Evolutionary conservation across 352 stramenopile species (phyloP), one percentile per base, ranked within the genome.

Genomic region (Aphanomyces astaci): DNA sequence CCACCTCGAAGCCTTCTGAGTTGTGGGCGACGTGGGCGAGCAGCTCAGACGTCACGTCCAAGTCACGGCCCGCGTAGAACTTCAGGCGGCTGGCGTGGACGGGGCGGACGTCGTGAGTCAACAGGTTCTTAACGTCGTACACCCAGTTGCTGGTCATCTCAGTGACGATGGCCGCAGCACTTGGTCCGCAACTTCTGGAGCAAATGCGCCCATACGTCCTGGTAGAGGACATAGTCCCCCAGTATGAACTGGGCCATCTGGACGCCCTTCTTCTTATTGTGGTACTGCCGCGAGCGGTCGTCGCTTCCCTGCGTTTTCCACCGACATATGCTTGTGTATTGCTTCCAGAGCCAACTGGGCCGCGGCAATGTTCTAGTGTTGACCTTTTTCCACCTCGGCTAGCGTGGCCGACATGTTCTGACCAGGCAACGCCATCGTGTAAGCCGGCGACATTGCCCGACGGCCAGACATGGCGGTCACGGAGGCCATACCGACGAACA

Each of bases 171-270:
- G 40, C 40, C 40, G 40, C 40, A 48, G 11, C 40, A 48, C 40
- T 48, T 48, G 40, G 40, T 48, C 19, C 40, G 11, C 11, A 48
- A 19, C 40, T 48, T 48, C 19, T 48, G 11, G 40, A 11, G 40
- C 40, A 11, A 17, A 19, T 48, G 40, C 11, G 40, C 40, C 40
- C 40, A 48, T 17, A 48, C 40, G 19, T 48, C 40, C 19, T 48
- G 40, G 40, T 48, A 48, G 13, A 74, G 36, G 11, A 74, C 70
- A 28, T 60, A 74, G 51, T 69, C 70, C 9, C 63, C 70, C 22
- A 68, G 48, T 3, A 57, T 63, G 57, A 72, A 69, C 40, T 74
- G 63, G 3, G 70, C 70, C 64, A 68, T 68, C 13, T 25, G 0
- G 4, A 46, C 53, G 10, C 71, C 64, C 49, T 66, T 24, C 36